Evolutionary conservation across 495 filamentous ascomycete species (phyloP), one percentile per base, ranked within the genome.

Genomic region (Parathielavia hyrcaniae): DNA sequence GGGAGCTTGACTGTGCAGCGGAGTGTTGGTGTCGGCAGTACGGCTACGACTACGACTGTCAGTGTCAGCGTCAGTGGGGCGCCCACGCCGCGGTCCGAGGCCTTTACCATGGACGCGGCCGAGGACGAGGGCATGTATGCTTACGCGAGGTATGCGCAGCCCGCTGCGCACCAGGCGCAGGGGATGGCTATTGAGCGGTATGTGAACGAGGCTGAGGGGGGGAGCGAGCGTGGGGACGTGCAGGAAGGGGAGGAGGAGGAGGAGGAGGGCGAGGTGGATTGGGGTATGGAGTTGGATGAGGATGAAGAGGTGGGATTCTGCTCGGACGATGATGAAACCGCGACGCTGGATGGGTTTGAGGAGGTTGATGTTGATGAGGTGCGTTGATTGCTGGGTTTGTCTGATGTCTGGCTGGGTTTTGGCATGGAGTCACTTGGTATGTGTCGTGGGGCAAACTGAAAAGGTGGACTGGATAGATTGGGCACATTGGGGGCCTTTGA

Each of bases 1-100:
- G 50, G 64, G 12, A 68, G 69, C 43, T 17, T 71, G 39, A 56
- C 59, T n/a, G 69, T 57, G 9, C 58, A 73, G 34, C 63, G 63
- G 38, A 69, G 67, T 45, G 57, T 60, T 12, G 58, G 57, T 10
- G 60, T 57, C n/a, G 17, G 23, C 20, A 43, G 35, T 14, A 50
- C 36, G 4, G 17, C 45, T 12, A 43, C 30, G 8, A 59, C 20
- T 46, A 36, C 16, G 5, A 53, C 51, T 20, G 43, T 47, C 9
- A 61, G 65, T 34, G 44, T 69, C 2, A 59, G 26, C 6, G 26
- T 30, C 61, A 19, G 55, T 52, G 9, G n/a, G 20, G 32, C n/a
- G n/a, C n/a, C 34, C 22, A 53, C 44, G 12, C 45, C 60, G 30
- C 36, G 17, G 14, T 65, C 64, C 2, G 70, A 70, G 40, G 14